These are phyloP conservation scores for Gentiana straminea DNA, from an alignment of 257 asterid species.

Conservation along the genomic window DNA sequence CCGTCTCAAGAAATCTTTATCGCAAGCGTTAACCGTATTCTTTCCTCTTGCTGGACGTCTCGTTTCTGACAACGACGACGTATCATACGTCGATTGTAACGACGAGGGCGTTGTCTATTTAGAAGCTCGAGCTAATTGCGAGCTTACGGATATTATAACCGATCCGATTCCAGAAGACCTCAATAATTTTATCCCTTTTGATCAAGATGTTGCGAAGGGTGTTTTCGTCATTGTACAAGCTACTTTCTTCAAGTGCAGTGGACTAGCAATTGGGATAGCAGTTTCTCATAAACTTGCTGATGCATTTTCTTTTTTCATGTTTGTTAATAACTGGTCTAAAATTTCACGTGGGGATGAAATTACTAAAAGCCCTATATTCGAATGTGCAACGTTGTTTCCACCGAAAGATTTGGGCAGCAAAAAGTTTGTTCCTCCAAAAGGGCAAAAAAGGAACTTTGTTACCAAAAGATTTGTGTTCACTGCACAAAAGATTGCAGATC, in stretches of 20 bases:
- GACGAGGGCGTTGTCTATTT: slow-evolving; percentile 3
- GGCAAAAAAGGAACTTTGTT: not conserved
- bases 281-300: slow-evolving; percentile 10
- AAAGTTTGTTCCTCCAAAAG: not conserved
- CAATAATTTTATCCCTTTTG: slow-evolving; percentile 4
- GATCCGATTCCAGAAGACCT: not conserved
- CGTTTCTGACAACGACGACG: slow-evolving; percentile 1
- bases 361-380: slow-evolving; percentile 3
- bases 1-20: slow-evolving; percentile 8
- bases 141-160: slow-evolving; percentile 1
- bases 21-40: slow-evolving; percentile 5
- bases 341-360: not conserved
- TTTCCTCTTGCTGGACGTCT: slow-evolving; percentile 13
- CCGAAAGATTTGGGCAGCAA: not conserved
- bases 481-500: not conserved
- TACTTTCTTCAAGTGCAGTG: slow-evolving; percentile 10
- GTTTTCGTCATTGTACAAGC: slow-evolving; percentile 4
- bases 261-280: slow-evolving; percentile 2
- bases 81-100: slow-evolving; percentile 5
- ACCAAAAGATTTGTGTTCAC: not conserved
- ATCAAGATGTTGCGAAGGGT: not conserved
- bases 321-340: slow-evolving; percentile 4
- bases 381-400: not conserved
- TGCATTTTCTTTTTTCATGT: not conserved
- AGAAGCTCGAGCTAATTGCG: not conserved